phyloP scores from a whole-genome alignment of 1,284 basidiomycete species.

The Apiotrichum mycotoxinovorans region DNA sequence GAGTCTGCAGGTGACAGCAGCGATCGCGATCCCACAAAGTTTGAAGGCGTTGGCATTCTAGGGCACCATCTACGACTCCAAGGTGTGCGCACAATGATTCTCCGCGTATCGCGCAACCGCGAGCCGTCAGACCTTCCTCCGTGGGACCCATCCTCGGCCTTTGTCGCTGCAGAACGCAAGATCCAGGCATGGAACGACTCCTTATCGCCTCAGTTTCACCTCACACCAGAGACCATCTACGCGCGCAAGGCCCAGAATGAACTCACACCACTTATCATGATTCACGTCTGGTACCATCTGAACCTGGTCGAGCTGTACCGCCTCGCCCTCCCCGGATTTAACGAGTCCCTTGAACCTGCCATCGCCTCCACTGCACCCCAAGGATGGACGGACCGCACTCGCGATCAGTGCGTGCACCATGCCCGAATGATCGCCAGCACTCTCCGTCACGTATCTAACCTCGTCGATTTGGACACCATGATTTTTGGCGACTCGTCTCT shows the following conservation, averaged over 20 bases:
- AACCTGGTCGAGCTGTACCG: conserved; percentile 20
- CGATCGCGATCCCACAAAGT: neutral
- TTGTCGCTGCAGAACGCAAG: conserved; percentile 12
- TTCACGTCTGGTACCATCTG: conserved; percentile 25
- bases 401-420: conserved; percentile 13
- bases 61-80: conserved; percentile 18
- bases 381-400: conserved; percentile 18
- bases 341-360: conserved; percentile 9
- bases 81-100: conserved; percentile 15
- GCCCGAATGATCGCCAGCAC: conserved; percentile 14
- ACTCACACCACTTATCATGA: conserved; percentile 22
- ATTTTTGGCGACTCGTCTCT: conserved; percentile 19
- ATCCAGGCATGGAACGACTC: conserved; percentile 15
- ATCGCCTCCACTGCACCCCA: conserved; percentile 11
- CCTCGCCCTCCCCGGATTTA: conserved; percentile 21
- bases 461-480: conserved; percentile 18
- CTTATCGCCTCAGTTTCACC: conserved; percentile 17
- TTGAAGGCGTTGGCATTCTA: conserved; percentile 18
- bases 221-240: conserved; percentile 21
- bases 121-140: conserved; percentile 12
- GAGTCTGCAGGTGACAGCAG: conserved; percentile 3
- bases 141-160: conserved; percentile 14
- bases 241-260: conserved; percentile 21
- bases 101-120: conserved; percentile 13
- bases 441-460: conserved; percentile 8